Conservation (phyloP, 2,329 filamentous ascomycete genomes). For the Capronia epimyces region DNA sequence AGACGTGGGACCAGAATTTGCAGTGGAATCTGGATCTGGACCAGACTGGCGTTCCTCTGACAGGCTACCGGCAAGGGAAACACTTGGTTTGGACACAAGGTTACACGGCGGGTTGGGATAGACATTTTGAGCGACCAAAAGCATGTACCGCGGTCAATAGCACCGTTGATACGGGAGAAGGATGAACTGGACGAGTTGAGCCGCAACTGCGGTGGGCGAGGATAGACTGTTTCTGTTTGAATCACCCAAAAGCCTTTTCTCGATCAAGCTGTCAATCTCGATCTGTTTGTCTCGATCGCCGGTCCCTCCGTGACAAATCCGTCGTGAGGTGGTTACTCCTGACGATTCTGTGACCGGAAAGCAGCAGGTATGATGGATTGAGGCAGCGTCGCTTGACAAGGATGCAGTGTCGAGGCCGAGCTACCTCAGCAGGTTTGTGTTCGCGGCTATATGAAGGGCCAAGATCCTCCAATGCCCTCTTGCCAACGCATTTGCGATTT, state of each 20-base stretch:
- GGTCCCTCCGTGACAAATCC: conserved; percentile 17
- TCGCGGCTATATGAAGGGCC: conserved; percentile 16
- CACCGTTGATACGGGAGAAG: conserved; percentile 1
- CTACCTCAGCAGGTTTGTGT: background rate
- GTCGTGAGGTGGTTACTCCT: conserved; percentile 6
- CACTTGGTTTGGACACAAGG: conserved; percentile 4
- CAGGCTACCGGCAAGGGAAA: background rate
- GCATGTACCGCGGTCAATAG: background rate
- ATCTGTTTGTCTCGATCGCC: conserved; percentile 3
- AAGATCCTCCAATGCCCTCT: conserved; percentile 14
- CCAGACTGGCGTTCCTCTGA: conserved; percentile 5
- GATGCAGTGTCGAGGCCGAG: conserved; percentile 13
- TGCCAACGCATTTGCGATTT: conserved; percentile 23
- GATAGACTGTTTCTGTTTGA: conserved; percentile 15
- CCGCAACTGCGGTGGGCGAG: conserved; percentile 9
- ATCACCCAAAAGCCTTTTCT: conserved; percentile 7
- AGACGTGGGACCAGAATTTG: conserved; percentile 9
- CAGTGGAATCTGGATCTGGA: conserved; percentile 17
- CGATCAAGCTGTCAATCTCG: conserved; percentile 17
- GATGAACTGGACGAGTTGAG: conserved; percentile 10
- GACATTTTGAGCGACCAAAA: conserved; percentile 5
- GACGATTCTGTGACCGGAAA: conserved; percentile 11
- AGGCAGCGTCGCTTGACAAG: conserved; percentile 10
- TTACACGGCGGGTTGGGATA: conserved; percentile 15
- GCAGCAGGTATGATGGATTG: conserved; percentile 11